These are phyloP conservation scores for Penicillium odoratum DNA, from an alignment of 495 filamentous ascomycete genomes.

Conservation along the genomic window DNA sequence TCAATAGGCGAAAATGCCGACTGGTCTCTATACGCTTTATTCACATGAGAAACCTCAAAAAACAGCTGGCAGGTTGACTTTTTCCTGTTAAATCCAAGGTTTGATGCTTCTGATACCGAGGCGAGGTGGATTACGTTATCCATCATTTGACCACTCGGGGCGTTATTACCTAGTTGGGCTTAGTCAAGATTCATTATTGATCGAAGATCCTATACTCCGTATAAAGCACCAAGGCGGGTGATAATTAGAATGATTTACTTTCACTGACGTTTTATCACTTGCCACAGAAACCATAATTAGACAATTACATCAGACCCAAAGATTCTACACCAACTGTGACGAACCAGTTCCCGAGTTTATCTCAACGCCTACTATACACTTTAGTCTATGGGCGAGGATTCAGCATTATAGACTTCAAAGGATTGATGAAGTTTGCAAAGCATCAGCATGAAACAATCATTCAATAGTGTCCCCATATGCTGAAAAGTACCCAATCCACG, in stretches of 20 bases:
- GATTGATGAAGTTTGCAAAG: too few relatives aligned
- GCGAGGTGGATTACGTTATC: neutral
- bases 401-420: too few relatives aligned
- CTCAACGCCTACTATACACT: too few relatives aligned
- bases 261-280: neutral
- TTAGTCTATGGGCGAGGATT: too few relatives aligned
- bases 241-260: neutral
- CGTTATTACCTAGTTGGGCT: neutral
- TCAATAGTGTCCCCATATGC: too few relatives aligned
- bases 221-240: neutral
- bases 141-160: neutral
- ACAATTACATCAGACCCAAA: neutral
- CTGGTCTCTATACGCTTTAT: neutral
- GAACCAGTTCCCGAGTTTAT: neutral
- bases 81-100: neutral
- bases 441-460: too few relatives aligned
- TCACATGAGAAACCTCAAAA: neutral
- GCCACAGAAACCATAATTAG: neutral
- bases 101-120: neutral
- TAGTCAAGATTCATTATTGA: neutral
- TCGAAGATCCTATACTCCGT: neutral
- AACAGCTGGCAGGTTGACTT: neutral
- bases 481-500: too few relatives aligned
- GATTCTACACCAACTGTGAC: neutral
- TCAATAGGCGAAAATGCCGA: neutral